These are phyloP conservation scores for Debaryomyces sp. DNA, from an alignment of 1,139 yeast genomes.

Conservation along the genomic window DNA sequence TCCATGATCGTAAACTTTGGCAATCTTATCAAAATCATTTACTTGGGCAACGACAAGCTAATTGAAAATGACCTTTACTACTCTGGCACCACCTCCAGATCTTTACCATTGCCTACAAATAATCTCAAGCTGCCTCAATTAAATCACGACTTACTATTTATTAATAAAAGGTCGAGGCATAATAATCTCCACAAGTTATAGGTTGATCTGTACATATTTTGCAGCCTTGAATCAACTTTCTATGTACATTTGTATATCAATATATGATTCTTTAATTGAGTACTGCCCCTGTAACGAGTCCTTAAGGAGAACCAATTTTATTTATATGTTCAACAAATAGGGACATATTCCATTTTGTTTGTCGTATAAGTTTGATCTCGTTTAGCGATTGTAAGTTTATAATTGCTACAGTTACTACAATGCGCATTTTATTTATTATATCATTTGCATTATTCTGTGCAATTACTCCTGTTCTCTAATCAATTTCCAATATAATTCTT, in stretches of 20 bases:
- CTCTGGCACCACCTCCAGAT: slow-evolving; percentile 32
- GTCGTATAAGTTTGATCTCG: background rate
- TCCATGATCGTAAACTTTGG: slow-evolving; percentile 77
- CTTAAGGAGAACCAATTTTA: background rate
- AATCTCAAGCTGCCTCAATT: slow-evolving; percentile 15
- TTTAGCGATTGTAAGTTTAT: background rate
- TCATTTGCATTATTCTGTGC: background rate
- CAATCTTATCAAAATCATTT: slow-evolving; percentile 67
- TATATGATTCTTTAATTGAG: background rate
- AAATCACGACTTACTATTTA: slow-evolving; percentile 46
- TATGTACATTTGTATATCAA: background rate
- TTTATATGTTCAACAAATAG: too few species aligned
- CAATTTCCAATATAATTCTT: background rate
- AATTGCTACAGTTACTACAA: background rate
- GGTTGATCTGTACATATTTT: background rate
- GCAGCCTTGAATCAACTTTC: background rate
- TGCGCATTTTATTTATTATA: background rate
- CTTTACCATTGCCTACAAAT: slow-evolving; percentile 11
- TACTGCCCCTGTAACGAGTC: background rate
- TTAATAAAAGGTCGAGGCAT: slow-evolving; percentile 49
- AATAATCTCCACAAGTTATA: background rate
- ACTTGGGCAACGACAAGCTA: slow-evolving; percentile 63
- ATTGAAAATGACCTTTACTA: slow-evolving; percentile 47
- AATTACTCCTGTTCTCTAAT: background rate
- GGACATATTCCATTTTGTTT: too few species aligned